These are phyloP conservation scores for Oryza rufipogon DNA, from an alignment of 176 grass and related monocot genomes.

Conservation along the genomic window DNA sequence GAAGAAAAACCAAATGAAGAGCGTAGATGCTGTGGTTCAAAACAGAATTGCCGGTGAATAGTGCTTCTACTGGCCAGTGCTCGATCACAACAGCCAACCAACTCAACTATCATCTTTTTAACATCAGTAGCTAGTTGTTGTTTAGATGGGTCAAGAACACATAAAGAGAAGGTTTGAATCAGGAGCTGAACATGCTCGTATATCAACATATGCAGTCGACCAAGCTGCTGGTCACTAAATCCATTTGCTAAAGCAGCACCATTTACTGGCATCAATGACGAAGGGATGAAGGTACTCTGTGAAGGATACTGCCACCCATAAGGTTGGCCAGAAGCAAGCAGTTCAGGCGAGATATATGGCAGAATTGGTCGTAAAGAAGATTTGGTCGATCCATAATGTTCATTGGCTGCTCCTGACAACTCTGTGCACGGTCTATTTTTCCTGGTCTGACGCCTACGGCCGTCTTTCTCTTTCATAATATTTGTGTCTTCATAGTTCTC, in stretches of 20 bases:
- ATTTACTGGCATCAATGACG: constrained; percentile 27
- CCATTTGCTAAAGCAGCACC: constrained; percentile 53
- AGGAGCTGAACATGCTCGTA: constrained; percentile 93
- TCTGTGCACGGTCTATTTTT: constrained; percentile 54
- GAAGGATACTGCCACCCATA: constrained; percentile 56
- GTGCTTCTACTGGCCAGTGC: constrained; percentile 61
- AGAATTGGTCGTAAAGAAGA: constrained; percentile 57
- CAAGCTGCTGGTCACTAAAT: constrained; percentile 83
- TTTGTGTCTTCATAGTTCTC: constrained; percentile 46
- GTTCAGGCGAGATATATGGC: constrained; percentile 52
- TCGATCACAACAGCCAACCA: constrained; percentile 71
- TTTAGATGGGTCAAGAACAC: constrained; percentile 73
- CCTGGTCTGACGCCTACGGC: constrained; percentile 68
- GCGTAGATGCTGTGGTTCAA: constrained; percentile 51
- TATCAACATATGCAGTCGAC: constrained; percentile 74
- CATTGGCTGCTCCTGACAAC: constrained; percentile 44
- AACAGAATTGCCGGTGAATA: constrained; percentile 51
- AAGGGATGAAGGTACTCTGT: constrained; percentile 39
- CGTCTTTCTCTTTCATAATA: constrained; percentile 43
- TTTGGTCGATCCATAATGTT: constrained; percentile 41
- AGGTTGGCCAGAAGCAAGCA: constrained; percentile 25
- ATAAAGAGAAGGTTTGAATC: constrained; percentile 87
- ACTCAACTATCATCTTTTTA: constrained; percentile 82
- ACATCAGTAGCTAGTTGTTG: constrained; percentile 65
- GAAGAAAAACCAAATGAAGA: constrained; percentile 46